Evolutionary conservation across 805 yeast genomes (phyloP).

Genomic region (Kodamaea hsintzibuensis): DNA sequence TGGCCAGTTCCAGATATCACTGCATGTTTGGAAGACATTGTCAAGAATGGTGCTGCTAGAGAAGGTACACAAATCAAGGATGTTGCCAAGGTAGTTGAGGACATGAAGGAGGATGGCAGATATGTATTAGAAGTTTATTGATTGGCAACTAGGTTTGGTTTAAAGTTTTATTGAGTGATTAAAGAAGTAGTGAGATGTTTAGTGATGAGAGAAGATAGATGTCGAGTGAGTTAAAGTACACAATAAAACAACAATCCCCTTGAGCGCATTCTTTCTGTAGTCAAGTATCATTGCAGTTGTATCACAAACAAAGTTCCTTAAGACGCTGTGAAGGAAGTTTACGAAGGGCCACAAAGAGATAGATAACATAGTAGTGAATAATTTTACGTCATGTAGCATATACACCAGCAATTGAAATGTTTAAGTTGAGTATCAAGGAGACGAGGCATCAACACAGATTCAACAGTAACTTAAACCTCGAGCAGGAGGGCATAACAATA

Average conservation of each 20-base stretch:
- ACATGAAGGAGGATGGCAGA: slow-evolving; percentile 88
- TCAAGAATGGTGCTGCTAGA: slow-evolving; percentile 65
- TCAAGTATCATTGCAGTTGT: background rate
- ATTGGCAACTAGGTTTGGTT: no score
- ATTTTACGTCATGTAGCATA: background rate
- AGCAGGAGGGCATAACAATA: background rate
- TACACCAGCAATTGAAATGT: no score
- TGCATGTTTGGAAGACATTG: slow-evolving; percentile 81
- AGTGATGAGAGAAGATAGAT: background rate
- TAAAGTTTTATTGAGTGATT: no score
- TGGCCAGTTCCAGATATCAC: slow-evolving; percentile 99
- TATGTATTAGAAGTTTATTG: slow-evolving; percentile 93
- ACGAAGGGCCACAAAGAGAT: background rate
- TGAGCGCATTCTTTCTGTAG: background rate
- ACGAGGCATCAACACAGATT: background rate
- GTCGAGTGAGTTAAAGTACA: background rate
- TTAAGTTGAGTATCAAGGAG: background rate
- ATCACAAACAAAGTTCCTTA: background rate
- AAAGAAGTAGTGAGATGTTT: no score
- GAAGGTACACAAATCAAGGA: slow-evolving; percentile 66
- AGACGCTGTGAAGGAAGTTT: background rate
- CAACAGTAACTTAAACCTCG: background rate
- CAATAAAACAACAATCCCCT: no score
- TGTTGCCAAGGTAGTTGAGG: slow-evolving; percentile 80
- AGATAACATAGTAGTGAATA: no score